Conservation (phyloP, 83 land plant species). For the Diphasiastrum complanatum region DNA sequence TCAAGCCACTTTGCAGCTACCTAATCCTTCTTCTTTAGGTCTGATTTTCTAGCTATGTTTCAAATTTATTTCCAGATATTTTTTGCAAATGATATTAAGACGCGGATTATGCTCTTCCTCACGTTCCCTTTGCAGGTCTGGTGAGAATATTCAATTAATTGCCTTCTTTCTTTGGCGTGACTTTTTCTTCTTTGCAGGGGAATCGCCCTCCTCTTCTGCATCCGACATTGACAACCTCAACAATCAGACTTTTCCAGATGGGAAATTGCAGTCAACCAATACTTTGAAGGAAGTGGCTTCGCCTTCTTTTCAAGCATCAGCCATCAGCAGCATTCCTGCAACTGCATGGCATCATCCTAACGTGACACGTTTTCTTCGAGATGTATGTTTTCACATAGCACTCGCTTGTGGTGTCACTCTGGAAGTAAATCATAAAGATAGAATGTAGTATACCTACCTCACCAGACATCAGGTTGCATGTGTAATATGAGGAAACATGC, state of each 20-base stretch:
- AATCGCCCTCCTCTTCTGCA: slow-evolving; percentile 88
- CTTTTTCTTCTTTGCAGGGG: slow-evolving; percentile 47
- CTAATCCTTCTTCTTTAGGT: slow-evolving; percentile 10
- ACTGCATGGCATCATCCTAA: slow-evolving; percentile 46
- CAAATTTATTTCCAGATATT: no score
- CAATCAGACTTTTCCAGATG: slow-evolving; percentile 39
- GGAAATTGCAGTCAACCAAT: slow-evolving; percentile 30
- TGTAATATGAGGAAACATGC: no score
- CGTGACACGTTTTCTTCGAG: slow-evolving; percentile 43
- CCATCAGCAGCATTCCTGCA: slow-evolving; percentile 42
- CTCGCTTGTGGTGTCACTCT: neutral
- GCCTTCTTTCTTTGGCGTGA: neutral
- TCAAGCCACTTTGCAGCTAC: slow-evolving; percentile 35
- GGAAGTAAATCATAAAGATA: neutral
- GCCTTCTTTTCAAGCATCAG: slow-evolving; percentile 18
- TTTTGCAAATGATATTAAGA: no score
- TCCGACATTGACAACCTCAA: slow-evolving; percentile 88
- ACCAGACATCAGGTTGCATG: no score
- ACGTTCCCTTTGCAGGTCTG: no score
- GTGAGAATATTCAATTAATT: no score
- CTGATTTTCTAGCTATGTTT: neutral
- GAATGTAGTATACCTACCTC: slow-evolving; percentile 1
- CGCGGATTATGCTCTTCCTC: no score
- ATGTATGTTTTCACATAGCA: slow-evolving; percentile 42
- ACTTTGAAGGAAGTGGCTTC: slow-evolving; percentile 30